Evolutionary conservation across 257 asterid species (phyloP).

Genomic region (Lycium ferocissimum): DNA sequence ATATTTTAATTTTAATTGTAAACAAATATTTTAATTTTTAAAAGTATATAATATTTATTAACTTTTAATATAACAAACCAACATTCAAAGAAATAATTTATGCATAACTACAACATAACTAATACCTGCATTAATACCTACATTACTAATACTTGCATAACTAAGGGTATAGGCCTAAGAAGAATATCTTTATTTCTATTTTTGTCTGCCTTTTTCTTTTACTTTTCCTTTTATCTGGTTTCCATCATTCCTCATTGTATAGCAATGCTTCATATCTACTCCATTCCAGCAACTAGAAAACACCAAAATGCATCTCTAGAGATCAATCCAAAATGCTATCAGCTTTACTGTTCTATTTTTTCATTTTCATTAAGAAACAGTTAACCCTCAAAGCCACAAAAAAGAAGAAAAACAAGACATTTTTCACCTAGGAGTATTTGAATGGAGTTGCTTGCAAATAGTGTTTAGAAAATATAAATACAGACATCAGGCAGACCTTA

Average conservation of each 20-base stretch:
- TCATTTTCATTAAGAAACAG: not conserved
- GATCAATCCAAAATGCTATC: not conserved
- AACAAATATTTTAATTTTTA: too few relatives aligned
- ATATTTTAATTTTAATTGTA: too few relatives aligned
- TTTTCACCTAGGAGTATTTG: too few relatives aligned
- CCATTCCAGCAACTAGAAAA: not conserved
- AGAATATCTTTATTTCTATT: not conserved
- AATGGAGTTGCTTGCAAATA: too few relatives aligned
- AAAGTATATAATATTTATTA: too few relatives aligned
- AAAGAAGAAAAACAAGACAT: too few relatives aligned
- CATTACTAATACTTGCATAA: too few relatives aligned
- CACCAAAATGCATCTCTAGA: not conserved
- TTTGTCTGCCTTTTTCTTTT: not conserved
- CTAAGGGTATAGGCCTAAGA: not conserved
- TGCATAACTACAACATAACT: too few relatives aligned
- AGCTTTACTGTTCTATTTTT: not conserved
- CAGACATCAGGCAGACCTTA: not conserved
- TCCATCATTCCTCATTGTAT: not conserved
- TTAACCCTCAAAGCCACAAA: too few relatives aligned
- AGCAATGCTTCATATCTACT: not conserved
- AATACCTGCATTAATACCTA: too few relatives aligned
- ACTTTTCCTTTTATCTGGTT: not conserved
- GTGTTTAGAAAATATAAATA: not conserved
- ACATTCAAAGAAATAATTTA: too few relatives aligned
- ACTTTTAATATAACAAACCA: too few relatives aligned